Conservation (phyloP, 2,329 filamentous ascomycete genomes). For the Neonectria neomacrospora region DNA sequence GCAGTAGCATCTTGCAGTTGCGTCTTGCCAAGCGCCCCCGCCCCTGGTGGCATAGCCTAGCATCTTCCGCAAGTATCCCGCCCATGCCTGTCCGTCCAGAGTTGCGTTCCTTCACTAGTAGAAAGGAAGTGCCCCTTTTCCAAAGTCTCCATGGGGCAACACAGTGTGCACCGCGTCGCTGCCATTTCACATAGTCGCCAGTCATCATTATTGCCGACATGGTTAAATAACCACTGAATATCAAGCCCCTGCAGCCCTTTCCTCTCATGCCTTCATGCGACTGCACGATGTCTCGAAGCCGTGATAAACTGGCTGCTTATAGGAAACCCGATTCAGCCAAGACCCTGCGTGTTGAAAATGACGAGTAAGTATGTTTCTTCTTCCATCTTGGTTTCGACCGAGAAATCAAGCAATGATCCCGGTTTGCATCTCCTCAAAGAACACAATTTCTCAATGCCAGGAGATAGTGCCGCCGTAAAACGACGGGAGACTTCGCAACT, state of each 20-base stretch:
- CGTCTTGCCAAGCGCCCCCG: constrained; percentile 17
- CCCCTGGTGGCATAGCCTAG: constrained; percentile 28
- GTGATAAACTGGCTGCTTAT: constrained; percentile 48
- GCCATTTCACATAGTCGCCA: neutral
- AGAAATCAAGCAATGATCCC: neutral
- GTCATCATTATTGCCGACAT: neutral
- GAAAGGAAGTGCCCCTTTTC: neutral
- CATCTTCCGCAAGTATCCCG: constrained; percentile 29
- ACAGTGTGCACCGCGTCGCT: neutral
- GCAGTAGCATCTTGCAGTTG: constrained; percentile 25
- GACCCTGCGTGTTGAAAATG: constrained; percentile 56
- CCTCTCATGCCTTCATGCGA: constrained; percentile 19
- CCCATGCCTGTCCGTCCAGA: neutral
- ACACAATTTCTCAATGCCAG: constrained; percentile 34
- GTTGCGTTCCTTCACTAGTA: constrained; percentile 21
- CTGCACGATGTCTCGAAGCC: constrained; percentile 23
- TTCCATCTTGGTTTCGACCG: constrained; percentile 18
- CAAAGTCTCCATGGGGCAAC: neutral
- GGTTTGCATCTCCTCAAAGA: constrained; percentile 18
- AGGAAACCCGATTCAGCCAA: constrained; percentile 71
- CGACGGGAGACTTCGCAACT: constrained; percentile 43
- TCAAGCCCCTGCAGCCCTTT: neutral
- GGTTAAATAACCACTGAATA: neutral
- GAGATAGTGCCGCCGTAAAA: constrained; percentile 36
- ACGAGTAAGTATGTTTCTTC: constrained; percentile 38